A percentile compares a stretch with the other conserved stretches of the same genome.
phyloP scores from a whole-genome alignment of 352 stramenopile species.

The Pythium pyrilobum region DNA sequence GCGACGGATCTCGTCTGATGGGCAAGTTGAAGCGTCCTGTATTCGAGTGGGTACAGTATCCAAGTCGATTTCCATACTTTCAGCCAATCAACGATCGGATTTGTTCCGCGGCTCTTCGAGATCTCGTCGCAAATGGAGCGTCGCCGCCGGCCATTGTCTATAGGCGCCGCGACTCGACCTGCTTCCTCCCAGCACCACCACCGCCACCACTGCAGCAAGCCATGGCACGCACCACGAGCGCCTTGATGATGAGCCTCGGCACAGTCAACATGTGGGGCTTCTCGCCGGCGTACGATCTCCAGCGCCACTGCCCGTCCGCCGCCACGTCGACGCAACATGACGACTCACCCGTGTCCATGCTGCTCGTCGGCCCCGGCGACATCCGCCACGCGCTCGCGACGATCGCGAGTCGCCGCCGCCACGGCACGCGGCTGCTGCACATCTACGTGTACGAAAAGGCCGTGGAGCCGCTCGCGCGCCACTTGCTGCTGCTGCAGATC shows the following conservation, averaged over 20 bases:
- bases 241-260: slow-evolving; percentile 71
- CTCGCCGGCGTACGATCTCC: slow-evolving; percentile 69
- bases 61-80: neutral
- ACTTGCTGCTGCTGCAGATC: slow-evolving; percentile 88
- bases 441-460: slow-evolving; percentile 89
- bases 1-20: neutral
- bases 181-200: too few relatives aligned
- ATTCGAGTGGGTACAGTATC: neutral
- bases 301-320: slow-evolving; percentile 7
- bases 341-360: slow-evolving; percentile 36
- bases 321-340: slow-evolving; percentile 3
- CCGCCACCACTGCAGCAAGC: neutral
- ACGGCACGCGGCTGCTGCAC: slow-evolving; percentile 44
- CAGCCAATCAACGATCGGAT: slow-evolving; percentile 1
- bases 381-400: slow-evolving; percentile 69
- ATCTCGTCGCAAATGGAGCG: neutral
- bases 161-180: too few relatives aligned
- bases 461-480: slow-evolving; percentile 81
- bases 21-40: neutral
- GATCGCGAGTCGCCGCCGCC: slow-evolving; percentile 40
- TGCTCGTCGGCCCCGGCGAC: slow-evolving; percentile 68
- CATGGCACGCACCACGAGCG: slow-evolving; percentile 53
- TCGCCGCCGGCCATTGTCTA: too few relatives aligned
- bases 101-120: neutral
- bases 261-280: slow-evolving; percentile 86